Evolutionary conservation across 2,329 filamentous ascomycete species (phyloP).

Genomic region (Paramyrothecium roridum): DNA sequence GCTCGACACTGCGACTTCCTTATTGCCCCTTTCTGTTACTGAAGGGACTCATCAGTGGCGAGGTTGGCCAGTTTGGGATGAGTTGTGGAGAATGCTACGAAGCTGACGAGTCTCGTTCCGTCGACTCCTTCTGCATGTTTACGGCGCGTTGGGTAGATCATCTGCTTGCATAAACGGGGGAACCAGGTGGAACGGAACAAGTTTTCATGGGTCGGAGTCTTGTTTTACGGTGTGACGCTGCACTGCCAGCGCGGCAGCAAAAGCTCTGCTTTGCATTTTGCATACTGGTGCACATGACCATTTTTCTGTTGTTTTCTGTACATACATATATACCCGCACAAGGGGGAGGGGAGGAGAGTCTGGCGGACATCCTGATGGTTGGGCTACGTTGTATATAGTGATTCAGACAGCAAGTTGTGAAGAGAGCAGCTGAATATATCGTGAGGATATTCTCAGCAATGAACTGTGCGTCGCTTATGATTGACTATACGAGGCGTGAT

Average conservation of each 20-base stretch:
- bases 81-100: background rate
- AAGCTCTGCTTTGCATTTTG: conserved; percentile 3
- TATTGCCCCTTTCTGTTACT: no score
- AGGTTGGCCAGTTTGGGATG: background rate
- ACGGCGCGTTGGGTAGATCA: conserved; percentile 17
- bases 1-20: no score
- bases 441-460: no score
- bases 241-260: background rate
- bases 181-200: background rate
- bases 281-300: background rate
- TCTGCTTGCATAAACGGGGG: conserved; percentile 11
- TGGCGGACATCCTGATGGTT: background rate
- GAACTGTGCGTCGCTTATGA: no score
- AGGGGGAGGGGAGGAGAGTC: background rate
- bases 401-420: no score
- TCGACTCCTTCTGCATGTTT: background rate
- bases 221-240: conserved; percentile 6
- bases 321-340: background rate
- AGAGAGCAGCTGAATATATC: no score
- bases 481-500: no score
- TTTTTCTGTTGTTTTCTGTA: background rate
- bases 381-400: no score
- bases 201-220: conserved; percentile 20
- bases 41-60: background rate
- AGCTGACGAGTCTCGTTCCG: background rate